Conservation (phyloP, 441 rosid genomes). For the Macaranga tanarius region DNA sequence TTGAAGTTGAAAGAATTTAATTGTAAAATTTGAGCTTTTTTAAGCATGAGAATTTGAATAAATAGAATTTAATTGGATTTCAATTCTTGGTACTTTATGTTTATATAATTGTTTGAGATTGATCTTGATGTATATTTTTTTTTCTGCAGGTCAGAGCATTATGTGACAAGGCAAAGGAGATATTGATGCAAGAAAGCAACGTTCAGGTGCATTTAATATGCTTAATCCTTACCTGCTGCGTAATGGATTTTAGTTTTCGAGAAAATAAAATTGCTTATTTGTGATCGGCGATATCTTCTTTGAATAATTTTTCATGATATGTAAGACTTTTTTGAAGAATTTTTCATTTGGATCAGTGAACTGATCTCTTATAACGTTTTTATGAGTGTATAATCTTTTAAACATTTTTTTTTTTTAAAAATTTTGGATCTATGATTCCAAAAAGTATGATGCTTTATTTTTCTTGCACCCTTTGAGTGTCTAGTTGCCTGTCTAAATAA, state of each 20-base stretch:
- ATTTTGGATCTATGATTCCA: not conserved
- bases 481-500: constrained; percentile 11
- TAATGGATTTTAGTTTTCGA: not conserved
- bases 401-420: not conserved
- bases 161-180: constrained; percentile 78
- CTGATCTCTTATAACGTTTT: not conserved
- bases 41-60: no score
- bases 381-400: not conserved
- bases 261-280: not conserved
- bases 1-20: no score
- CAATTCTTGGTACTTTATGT: not conserved
- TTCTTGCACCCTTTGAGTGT: constrained; percentile 2
- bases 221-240: no score
- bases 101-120: not conserved
- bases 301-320: not conserved
- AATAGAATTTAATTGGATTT: no score
- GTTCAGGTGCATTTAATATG: constrained; percentile 49
- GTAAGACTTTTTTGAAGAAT: not conserved
- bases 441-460: not conserved
- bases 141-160: constrained; percentile 52
- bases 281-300: no score
- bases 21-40: no score
- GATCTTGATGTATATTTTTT: constrained; percentile 1
- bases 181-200: constrained; percentile 68
- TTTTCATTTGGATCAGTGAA: not conserved